Evolutionary conservation across 225 moss, liverwort and hornwort genomes (phyloP), one percentile per base, ranked within the genome.

Genomic region (Takakia lepidozioides): DNA sequence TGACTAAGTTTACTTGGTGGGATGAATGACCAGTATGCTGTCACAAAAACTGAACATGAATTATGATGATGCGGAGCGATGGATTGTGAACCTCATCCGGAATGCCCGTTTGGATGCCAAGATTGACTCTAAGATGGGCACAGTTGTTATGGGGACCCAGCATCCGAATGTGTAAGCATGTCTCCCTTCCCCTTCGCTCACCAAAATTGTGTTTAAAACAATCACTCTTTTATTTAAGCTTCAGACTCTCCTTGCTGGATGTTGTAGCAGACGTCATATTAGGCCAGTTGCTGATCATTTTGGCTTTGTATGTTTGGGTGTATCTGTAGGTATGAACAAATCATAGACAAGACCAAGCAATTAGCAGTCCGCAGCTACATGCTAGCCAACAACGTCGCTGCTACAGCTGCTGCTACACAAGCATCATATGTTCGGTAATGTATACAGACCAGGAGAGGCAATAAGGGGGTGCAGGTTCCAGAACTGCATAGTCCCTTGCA

Each of bases 21-120:
- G n/a, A n/a, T n/a, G n/a, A n/a, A n/a, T n/a, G n/a, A n/a, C n/a
- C 32, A 32, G 32, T 55, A 80, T 87, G 89, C 76, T 95, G 62
- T 77, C 93, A 39, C 84, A 95, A 62, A 95, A 95, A 63, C 23
- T 95, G 64, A 95, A 89, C 49, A 86, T 95, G 93, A 95, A 89
- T 49, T 95, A 87, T 52, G 89, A 90, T 51, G 89, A 89, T 71
- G 93, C 86, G 10, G 89, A 95, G 63, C 78, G 93, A 52, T 95
- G 93, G 93, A 95, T 95, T 35, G 84, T 95, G 49, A 95, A 90
- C 42, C 82, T 95, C 40, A 84, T 95, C 48, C 78, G 89, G 43
- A 89, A 77, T 50, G 93, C 93, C 39, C 74, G 93, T 28, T 70
- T 89, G 51, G 93, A 95, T 55, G 93, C 89, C 29, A 95, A 90